Percentiles rank a stretch among this genome's conserved stretches.
These are phyloP conservation scores for Gymnopus androsaceus DNA, from an alignment of 1,284 basidiomycete genomes.

Conservation along the genomic window DNA sequence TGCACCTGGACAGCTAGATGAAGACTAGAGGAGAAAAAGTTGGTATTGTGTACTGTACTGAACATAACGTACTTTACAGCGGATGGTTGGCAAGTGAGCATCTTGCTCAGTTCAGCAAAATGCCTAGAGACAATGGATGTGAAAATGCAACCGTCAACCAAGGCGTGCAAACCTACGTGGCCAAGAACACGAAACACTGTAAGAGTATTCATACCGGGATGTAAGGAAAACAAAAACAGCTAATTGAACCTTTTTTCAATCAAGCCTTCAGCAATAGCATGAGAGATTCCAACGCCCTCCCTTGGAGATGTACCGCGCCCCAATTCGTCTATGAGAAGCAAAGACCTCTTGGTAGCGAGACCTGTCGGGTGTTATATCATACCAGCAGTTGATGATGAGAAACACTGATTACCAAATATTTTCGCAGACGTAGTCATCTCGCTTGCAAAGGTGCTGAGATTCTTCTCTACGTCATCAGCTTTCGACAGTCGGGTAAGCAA, in stretches of 20 bases:
- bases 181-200: slow-evolving; percentile 86
- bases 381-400: background rate
- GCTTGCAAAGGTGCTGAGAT: slow-evolving; percentile 87
- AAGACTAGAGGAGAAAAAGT: slow-evolving; percentile 50
- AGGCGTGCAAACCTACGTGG: slow-evolving; percentile 61
- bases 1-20: slow-evolving; percentile 81
- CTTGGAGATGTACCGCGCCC: slow-evolving; percentile 84
- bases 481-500: slow-evolving; percentile 89
- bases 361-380: slow-evolving; percentile 43
- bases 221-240: too few species aligned
- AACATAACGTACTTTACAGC: slow-evolving; percentile 65
- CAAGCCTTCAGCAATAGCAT: slow-evolving; percentile 89
- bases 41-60: background rate
- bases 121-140: slow-evolving; percentile 48
- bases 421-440: slow-evolving; percentile 91
- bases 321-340: slow-evolving; percentile 90
- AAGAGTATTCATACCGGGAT: background rate
- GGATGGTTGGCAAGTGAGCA: slow-evolving; percentile 69
- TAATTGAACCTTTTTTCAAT: slow-evolving; percentile 41
- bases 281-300: slow-evolving; percentile 88
- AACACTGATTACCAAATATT: slow-evolving; percentile 65
- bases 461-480: slow-evolving; percentile 87
- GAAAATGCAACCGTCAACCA: background rate
- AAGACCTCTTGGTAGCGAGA: slow-evolving; percentile 69
- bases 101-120: slow-evolving; percentile 68